Percentiles rank a stretch among this genome's conserved stretches.
Conservation (phyloP, 2,329 filamentous ascomycete genomes). For the Aspergillus jensenii region DNA sequence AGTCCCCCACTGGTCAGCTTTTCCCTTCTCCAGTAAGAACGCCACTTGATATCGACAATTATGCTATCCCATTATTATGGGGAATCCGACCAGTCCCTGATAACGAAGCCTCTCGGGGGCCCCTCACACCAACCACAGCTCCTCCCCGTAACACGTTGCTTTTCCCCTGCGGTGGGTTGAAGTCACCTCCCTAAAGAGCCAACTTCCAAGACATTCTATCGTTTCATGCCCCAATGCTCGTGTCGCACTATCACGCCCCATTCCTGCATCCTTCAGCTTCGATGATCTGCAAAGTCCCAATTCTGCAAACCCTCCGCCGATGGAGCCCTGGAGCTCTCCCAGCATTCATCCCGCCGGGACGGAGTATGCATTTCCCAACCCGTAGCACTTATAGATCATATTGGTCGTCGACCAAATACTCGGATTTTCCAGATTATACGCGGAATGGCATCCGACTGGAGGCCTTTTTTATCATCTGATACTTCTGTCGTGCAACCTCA, state of each 20-base stretch:
- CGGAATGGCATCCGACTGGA: slow-evolving; percentile 14
- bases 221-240: slow-evolving; percentile 2
- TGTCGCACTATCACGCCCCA: slow-evolving; percentile 8
- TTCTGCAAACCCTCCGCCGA: neutral
- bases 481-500: neutral
- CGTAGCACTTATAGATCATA: neutral
- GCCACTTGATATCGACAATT: neutral
- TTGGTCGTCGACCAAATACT: neutral
- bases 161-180: slow-evolving; percentile 1
- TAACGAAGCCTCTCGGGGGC: slow-evolving; percentile 7
- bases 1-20: neutral
- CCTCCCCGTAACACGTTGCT: slow-evolving; percentile 29
- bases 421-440: neutral
- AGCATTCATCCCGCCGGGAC: neutral
- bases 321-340: neutral
- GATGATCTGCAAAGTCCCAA: slow-evolving; percentile 5
- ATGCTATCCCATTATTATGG: slow-evolving; percentile 8
- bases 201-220: slow-evolving; percentile 7
- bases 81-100: slow-evolving; percentile 1
- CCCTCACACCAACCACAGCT: slow-evolving; percentile 31
- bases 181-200: slow-evolving; percentile 4
- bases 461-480: slow-evolving; percentile 2
- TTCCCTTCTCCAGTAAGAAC: neutral
- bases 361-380: neutral
- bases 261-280: neutral